A percentile compares a stretch with the other conserved stretches of the same genome.
phyloP scores from a whole-genome alignment of 1,284 basidiomycete species.

The Microbotryomycetes sp. region DNA sequence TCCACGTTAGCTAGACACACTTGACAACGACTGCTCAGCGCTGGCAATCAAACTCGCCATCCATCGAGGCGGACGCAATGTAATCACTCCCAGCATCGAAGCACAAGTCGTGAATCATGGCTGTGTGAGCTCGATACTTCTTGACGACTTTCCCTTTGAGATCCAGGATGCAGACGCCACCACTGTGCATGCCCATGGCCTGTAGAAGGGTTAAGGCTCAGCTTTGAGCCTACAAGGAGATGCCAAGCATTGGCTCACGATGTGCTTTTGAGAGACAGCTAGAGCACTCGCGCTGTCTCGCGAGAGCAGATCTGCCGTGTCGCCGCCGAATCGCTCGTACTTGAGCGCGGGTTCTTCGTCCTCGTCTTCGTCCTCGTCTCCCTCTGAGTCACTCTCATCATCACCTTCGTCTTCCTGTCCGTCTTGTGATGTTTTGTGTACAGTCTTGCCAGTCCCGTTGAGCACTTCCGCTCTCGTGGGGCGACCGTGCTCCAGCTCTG shows the following conservation, averaged over 20 bases:
- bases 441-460: too few relatives aligned
- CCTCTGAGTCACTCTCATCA: slow-evolving; percentile 14
- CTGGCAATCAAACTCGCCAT: slow-evolving; percentile 55
- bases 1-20: too few relatives aligned
- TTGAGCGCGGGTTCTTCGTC: slow-evolving; percentile 58
- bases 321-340: slow-evolving; percentile 69
- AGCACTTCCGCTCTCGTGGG: too few relatives aligned
- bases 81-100: slow-evolving; percentile 83
- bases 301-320: slow-evolving; percentile 69
- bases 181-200: slow-evolving; percentile 82
- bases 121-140: slow-evolving; percentile 87
- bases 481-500: too few relatives aligned
- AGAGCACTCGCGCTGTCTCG: slow-evolving; percentile 82
- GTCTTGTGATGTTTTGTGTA: too few relatives aligned
- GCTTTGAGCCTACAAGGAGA: background rate
- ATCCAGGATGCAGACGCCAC: slow-evolving; percentile 61
- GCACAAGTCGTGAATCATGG: slow-evolving; percentile 76
- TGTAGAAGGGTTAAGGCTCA: background rate
- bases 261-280: slow-evolving; percentile 63
- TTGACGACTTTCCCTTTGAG: slow-evolving; percentile 63
- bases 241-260: slow-evolving; percentile 51
- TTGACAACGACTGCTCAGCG: background rate
- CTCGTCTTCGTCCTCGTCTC: slow-evolving; percentile 26
- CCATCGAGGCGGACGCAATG: slow-evolving; percentile 85
- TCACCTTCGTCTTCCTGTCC: slow-evolving; percentile 65